phyloP scores from a whole-genome alignment of 1,284 basidiomycete genomes.

The Leucoagaricus sp. region DNA sequence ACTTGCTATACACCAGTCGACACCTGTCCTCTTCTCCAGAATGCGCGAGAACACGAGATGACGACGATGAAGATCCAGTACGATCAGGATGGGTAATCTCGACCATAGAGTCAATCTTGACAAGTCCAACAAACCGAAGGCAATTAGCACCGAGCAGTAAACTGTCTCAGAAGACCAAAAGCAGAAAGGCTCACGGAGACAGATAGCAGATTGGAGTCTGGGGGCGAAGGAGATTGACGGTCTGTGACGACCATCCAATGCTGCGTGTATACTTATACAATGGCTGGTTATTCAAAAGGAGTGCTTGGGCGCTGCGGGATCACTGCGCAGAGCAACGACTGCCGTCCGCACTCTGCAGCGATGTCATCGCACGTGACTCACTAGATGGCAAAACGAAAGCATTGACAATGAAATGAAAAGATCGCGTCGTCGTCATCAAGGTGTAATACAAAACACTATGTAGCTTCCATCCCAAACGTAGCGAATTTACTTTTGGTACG shows the following conservation, averaged over 20 bases:
- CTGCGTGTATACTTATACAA: neutral
- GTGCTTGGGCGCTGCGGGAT: constrained; percentile 1
- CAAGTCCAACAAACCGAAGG: constrained; percentile 22
- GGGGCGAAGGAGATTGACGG: constrained; percentile 7
- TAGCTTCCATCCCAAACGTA: constrained; percentile 7
- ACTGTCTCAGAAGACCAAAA: neutral
- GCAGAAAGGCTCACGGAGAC: constrained; percentile 10
- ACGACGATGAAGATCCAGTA: constrained; percentile 24
- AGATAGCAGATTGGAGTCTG: constrained; percentile 14
- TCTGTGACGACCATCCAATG: constrained; percentile 5
- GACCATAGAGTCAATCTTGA: constrained; percentile 69
- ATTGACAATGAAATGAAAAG: constrained; percentile 7
- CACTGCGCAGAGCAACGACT: constrained; percentile 10
- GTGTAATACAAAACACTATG: constrained; percentile 14
- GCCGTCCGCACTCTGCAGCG: neutral
- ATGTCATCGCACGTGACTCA: constrained; percentile 17
- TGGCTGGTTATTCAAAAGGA: neutral
- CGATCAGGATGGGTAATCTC: constrained; percentile 61
- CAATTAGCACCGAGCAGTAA: neutral
- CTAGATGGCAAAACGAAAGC: constrained; percentile 2
- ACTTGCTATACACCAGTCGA: constrained; percentile 84
- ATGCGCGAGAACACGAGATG: constrained; percentile 18
- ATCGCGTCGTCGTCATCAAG: neutral
- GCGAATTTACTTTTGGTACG: constrained; percentile 64
- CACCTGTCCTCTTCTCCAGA: constrained; percentile 59